Base-by-base conservation (phyloP, 2,329 filamentous ascomycete species). In the Emergomyces pasteurianus region DNA sequence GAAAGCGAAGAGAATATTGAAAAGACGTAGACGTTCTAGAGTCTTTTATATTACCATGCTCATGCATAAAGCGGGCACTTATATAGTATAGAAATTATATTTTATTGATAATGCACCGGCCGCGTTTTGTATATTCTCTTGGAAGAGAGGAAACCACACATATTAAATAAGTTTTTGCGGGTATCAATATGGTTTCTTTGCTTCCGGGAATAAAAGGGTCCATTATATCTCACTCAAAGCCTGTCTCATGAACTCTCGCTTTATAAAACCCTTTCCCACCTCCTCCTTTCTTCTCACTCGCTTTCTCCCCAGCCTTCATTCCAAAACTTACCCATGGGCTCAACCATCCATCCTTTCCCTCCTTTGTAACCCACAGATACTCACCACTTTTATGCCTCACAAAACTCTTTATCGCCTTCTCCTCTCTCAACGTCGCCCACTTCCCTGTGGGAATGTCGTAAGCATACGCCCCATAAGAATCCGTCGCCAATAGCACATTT, bases 301-400 rank as follows among this genome's bases (percentile, higher is more conserved):
- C 16, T 62, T 28, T 40, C 58, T n/a, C 60, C 38, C 38, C 49
- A 3, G 54, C 58, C 21, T 38, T 57, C 23, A 49, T 34, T 31
- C 65, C 63, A 50, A 65, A 66, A 12, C 56, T 59, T 38, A 66
- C 65, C 64, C 63, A 65, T 31, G 63, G 61, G n/a, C 65, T 64
- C 61, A 66, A n/a, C 52, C 52, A 57, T 42, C 65, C 65, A 23
- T 60, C 23, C 62, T 64, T 64, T 36, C 57, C 60, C 7, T 61
- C 58, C 5, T 54, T 12, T 10, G 49, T 53, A 16, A 66, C 53
- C 63, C 63, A 66, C 52, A 64, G 59, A 59, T 66, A 66, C 59
- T 66, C 65, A 4, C 65, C 65, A 3, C 60, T 61, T n/a, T 46
- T 47, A 49, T 61, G 59, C 34, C 63, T 62, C 36, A 62, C 64